Evolutionary conservation across 192 early-diverging fungal species (phyloP).

Genomic region (Paraglomus brasilianum): DNA sequence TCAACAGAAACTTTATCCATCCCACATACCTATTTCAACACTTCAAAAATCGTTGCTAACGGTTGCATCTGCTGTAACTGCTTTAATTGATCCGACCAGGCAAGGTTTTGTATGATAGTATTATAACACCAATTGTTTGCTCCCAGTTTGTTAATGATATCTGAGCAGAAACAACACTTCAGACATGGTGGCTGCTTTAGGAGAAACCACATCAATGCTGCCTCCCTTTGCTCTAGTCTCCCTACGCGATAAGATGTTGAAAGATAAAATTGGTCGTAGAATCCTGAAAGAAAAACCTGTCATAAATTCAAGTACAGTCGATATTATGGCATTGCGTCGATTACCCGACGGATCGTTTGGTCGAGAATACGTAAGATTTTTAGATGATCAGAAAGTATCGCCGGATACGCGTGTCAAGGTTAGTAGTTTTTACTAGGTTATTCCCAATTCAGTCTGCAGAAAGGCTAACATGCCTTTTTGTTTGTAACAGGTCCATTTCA

Average conservation of each 20-base stretch:
- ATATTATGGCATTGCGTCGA: conserved; percentile 62
- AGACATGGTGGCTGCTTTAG: conserved; percentile 88
- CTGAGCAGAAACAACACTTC: neutral
- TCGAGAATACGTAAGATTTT: conserved; percentile 76
- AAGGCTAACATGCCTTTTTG: neutral
- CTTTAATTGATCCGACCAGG: conserved; percentile 72
- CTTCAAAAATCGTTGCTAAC: conserved; percentile 66
- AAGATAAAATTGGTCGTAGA: conserved; percentile 68
- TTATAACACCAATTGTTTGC: neutral
- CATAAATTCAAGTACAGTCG: conserved; percentile 67
- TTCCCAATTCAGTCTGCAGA: neutral
- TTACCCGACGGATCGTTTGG: conserved; percentile 82
- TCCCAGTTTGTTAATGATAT: neutral
- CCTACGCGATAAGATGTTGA: conserved; percentile 80
- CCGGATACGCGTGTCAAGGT: conserved; percentile 80
- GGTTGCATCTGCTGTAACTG: conserved; percentile 72
- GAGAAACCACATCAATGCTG: conserved; percentile 81
- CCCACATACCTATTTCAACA: conserved; percentile 43
- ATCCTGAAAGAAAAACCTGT: conserved; percentile 82
- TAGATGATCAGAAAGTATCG: conserved; percentile 75
- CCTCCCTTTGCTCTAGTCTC: conserved; percentile 47
- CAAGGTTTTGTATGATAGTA: conserved; percentile 46
- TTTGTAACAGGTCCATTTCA: conserved; percentile 69
- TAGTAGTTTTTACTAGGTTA: conserved; percentile 8
- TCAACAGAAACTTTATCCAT: too few relatives aligned